These are phyloP conservation scores for Venturia pyrina DNA, from an alignment of 2,329 filamentous ascomycete species.

Conservation along the genomic window DNA sequence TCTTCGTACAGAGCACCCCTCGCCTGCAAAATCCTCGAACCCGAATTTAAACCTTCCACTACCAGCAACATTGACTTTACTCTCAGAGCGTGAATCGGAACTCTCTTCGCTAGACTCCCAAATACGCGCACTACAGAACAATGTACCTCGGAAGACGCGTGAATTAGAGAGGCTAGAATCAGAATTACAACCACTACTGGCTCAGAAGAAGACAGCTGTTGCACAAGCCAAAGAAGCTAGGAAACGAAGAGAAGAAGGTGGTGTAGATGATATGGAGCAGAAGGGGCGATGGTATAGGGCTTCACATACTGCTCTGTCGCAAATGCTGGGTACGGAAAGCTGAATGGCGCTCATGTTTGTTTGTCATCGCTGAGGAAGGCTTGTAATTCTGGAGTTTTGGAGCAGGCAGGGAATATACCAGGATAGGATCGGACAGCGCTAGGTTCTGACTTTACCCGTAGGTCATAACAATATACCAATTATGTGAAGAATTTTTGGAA, in stretches of 20 bases:
- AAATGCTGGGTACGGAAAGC: constrained; percentile 49
- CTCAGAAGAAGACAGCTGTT: constrained; percentile 53
- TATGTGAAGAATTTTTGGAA: not conserved
- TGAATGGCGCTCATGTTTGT: constrained; percentile 6
- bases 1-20: constrained; percentile 30
- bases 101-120: constrained; percentile 32
- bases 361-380: not conserved
- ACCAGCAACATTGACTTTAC: constrained; percentile 30
- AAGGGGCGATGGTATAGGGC: constrained; percentile 65
- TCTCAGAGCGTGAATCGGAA: constrained; percentile 31
- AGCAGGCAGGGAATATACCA: not conserved
- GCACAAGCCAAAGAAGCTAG: constrained; percentile 62
- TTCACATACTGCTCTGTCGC: constrained; percentile 52
- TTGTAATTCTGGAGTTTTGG: not conserved
- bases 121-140: constrained; percentile 44
- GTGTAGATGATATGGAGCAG: constrained; percentile 65
- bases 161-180: constrained; percentile 57
- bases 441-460: not conserved
- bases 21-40: constrained; percentile 22
- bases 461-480: not conserved
- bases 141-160: constrained; percentile 54
- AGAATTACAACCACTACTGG: constrained; percentile 60
- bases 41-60: constrained; percentile 35
- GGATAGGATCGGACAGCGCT: not conserved
- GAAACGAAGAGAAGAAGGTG: constrained; percentile 55